A percentile compares a stretch with the other conserved stretches of the same genome.
These are phyloP conservation scores for Penicillium verrucosum DNA, from an alignment of 2,329 filamentous ascomycete genomes.

Conservation along the genomic window DNA sequence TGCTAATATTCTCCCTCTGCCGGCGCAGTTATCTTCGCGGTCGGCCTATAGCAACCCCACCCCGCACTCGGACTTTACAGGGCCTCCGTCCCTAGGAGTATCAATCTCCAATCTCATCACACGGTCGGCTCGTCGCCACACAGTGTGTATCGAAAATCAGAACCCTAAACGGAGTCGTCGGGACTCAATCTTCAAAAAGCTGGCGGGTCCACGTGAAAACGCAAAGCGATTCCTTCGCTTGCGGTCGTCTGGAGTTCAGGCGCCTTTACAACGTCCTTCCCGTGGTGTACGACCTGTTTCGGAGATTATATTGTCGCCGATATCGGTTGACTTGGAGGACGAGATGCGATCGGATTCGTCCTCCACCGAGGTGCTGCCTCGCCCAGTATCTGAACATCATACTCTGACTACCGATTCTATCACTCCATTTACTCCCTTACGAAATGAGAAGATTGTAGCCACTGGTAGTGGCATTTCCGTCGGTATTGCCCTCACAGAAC, in stretches of 20 bases:
- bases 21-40: conserved; percentile 29
- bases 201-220: conserved; percentile 47
- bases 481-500: conserved; percentile 47
- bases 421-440: conserved; percentile 35
- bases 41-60: conserved; percentile 24
- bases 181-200: conserved; percentile 36
- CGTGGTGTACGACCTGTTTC: conserved; percentile 34
- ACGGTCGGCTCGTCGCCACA: conserved; percentile 26
- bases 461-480: conserved; percentile 49
- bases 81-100: conserved; percentile 13
- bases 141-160: conserved; percentile 18
- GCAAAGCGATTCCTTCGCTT: conserved; percentile 48
- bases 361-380: conserved; percentile 24
- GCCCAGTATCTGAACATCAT: conserved; percentile 20
- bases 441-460: conserved; percentile 48
- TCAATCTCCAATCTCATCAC: conserved; percentile 25
- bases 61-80: conserved; percentile 18
- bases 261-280: conserved; percentile 23
- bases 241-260: conserved; percentile 30
- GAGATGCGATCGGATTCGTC: conserved; percentile 31
- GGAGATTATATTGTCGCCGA: conserved; percentile 36
- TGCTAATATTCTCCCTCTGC: conserved; percentile 27
- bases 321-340: conserved; percentile 22
- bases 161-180: conserved; percentile 28
- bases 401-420: conserved; percentile 26